phyloP scores from a whole-genome alignment of 2,329 filamentous ascomycete species.

The Epichloe brachyelytri region DNA sequence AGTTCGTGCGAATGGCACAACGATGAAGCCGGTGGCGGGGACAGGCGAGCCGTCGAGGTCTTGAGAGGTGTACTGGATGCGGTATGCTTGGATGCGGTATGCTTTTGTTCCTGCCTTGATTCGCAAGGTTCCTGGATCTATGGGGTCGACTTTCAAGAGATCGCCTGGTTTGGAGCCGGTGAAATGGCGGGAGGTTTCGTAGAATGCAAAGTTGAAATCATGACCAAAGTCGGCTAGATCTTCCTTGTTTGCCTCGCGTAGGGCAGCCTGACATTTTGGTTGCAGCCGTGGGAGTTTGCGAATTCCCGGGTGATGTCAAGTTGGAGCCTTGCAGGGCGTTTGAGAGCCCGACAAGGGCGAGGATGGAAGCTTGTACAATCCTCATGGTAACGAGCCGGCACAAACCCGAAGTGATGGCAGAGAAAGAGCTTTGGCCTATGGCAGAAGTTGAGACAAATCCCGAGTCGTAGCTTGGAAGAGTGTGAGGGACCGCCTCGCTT shows the following conservation, averaged over 20 bases:
- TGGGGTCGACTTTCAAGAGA: conserved; percentile 8
- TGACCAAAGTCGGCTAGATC: background rate
- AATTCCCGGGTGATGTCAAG: background rate
- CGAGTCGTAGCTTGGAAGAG: no score
- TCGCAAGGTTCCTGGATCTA: conserved; percentile 3
- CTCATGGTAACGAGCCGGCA: no score
- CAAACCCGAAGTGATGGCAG: no score
- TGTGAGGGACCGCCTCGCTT: no score
- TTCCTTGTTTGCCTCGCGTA: background rate
- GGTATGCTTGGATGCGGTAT: conserved; percentile 8
- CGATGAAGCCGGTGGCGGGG: conserved; percentile 9
- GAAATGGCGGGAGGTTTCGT: conserved; percentile 8
- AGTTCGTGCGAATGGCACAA: background rate
- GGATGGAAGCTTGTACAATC: no score
- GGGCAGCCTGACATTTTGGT: conserved; percentile 3
- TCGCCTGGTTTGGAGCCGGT: conserved; percentile 6
- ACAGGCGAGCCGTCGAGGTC: conserved; percentile 7
- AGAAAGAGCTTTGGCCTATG: no score
- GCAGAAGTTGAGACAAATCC: no score
- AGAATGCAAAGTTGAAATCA: conserved; percentile 7
- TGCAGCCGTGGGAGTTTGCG: conserved; percentile 4
- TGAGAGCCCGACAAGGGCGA: no score
- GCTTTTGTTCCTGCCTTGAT: conserved; percentile 7
- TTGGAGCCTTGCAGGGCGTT: conserved; percentile 1
- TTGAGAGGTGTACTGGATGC: conserved; percentile 10